Conservation (phyloP, 2,329 filamentous ascomycete species). For the Sclerotinia glacialis region DNA sequence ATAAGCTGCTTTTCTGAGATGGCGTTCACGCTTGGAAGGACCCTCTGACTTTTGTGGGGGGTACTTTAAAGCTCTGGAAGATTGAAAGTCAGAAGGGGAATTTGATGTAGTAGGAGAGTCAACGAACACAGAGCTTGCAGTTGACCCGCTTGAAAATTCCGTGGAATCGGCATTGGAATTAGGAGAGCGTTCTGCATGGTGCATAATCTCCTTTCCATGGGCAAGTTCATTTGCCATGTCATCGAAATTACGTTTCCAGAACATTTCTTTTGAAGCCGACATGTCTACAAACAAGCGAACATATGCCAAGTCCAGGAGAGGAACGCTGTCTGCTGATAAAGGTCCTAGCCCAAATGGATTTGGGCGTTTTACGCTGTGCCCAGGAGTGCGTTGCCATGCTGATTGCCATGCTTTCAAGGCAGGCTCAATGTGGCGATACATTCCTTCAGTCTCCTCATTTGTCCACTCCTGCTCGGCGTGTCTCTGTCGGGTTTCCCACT, state of each 20-base stretch:
- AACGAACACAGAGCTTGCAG: slow-evolving; percentile 46
- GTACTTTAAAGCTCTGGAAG: slow-evolving; percentile 27
- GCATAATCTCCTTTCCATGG: slow-evolving; percentile 70
- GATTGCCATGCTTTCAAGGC: slow-evolving; percentile 92
- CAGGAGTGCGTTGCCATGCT: slow-evolving; percentile 83
- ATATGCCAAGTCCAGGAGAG: slow-evolving; percentile 86
- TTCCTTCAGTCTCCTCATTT: slow-evolving; percentile 85
- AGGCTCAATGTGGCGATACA: slow-evolving; percentile 93
- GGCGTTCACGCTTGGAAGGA: slow-evolving; percentile 74
- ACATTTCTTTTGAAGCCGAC: slow-evolving; percentile 85
- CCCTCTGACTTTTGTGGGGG: slow-evolving; percentile 41
- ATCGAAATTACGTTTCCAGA: slow-evolving; percentile 93
- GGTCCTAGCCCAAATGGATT: slow-evolving; percentile 81
- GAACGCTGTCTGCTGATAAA: slow-evolving; percentile 85
- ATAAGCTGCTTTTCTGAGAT: slow-evolving; percentile 89
- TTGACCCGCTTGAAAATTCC: slow-evolving; percentile 40
- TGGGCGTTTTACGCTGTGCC: slow-evolving; percentile 78
- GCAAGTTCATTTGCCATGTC: slow-evolving; percentile 86
- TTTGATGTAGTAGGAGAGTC: slow-evolving; percentile 54
- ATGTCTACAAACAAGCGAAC: slow-evolving; percentile 90
- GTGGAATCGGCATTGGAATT: slow-evolving; percentile 42
- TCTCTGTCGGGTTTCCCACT: slow-evolving; percentile 88
- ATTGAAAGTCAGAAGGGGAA: slow-evolving; percentile 45
- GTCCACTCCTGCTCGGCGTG: slow-evolving; percentile 90
- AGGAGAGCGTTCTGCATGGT: slow-evolving; percentile 65